Evolutionary conservation across 805 yeast genomes (phyloP).

Genomic region (Candida hungchunana): DNA sequence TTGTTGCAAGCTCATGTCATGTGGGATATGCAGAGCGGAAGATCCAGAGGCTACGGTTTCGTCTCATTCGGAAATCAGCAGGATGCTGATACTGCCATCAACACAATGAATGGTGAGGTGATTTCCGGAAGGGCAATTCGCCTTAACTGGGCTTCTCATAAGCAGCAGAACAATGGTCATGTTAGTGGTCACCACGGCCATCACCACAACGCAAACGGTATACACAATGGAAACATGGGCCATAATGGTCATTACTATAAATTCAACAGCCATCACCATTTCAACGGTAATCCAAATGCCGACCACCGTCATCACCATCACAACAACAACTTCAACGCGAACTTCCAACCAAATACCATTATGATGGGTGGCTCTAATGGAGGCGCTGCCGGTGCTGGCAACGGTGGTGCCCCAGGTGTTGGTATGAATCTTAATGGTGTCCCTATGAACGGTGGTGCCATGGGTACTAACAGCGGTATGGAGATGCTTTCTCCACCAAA

Average conservation of each 20-base stretch:
- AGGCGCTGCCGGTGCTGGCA: slow-evolving; percentile 1
- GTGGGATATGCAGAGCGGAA: slow-evolving; percentile 96
- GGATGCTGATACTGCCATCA: slow-evolving; percentile 73
- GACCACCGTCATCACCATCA: slow-evolving; percentile 8
- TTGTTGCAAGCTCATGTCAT: slow-evolving; percentile 83
- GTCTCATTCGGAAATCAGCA: slow-evolving; percentile 63
- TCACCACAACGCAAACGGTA: slow-evolving; percentile 17
- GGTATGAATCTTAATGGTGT: slow-evolving; percentile 1
- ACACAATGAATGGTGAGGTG: slow-evolving; percentile 67
- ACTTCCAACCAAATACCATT: slow-evolving; percentile 5
- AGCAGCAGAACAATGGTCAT: slow-evolving; percentile 35
- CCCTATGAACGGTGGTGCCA: slow-evolving; percentile 2
- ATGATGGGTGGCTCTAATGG: slow-evolving; percentile 2
- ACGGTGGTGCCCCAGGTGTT: neutral
- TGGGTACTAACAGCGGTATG: slow-evolving; percentile 8
- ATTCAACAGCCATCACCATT: slow-evolving; percentile 30
- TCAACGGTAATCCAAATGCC: too few relatives aligned
- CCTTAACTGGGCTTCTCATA: slow-evolving; percentile 86
- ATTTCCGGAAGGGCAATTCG: slow-evolving; percentile 74
- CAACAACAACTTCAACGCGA: slow-evolving; percentile 5
- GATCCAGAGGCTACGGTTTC: slow-evolving; percentile 90
- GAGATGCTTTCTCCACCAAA: slow-evolving; percentile 43
- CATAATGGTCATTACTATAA: slow-evolving; percentile 5
- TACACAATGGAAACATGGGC: slow-evolving; percentile 20
- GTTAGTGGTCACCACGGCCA: slow-evolving; percentile 10